These are phyloP conservation scores for Wallacemonas sp. DNA, from an alignment of 208 protist genomes.

Conservation along the genomic window DNA sequence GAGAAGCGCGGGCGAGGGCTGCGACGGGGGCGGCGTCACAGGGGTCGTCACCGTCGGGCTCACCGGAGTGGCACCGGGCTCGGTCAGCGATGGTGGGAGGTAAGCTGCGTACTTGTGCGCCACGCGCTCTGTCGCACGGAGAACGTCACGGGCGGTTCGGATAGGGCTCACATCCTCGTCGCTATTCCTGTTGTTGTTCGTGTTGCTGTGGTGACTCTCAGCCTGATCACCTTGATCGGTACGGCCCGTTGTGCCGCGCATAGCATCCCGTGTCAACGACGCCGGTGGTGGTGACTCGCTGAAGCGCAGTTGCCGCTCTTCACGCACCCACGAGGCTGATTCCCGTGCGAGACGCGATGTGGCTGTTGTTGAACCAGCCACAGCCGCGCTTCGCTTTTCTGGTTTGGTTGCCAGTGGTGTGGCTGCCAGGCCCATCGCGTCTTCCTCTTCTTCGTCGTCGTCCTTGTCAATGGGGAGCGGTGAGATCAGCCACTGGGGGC, in stretches of 20 bases:
- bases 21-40: neutral
- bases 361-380: no score
- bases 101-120: neutral
- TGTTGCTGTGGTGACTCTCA: neutral
- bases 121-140: conserved; percentile 1
- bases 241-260: no score
- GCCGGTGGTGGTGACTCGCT: conserved; percentile 6
- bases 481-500: neutral
- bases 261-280: no score
- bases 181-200: neutral
- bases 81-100: conserved; percentile 3
- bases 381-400: no score
- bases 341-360: no score
- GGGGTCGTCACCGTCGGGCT: no score
- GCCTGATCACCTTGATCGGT: no score
- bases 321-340: no score
- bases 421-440: neutral
- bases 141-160: conserved; percentile 3
- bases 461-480: conserved; percentile 5
- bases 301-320: conserved; percentile 3
- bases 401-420: neutral
- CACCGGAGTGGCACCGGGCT: neutral
- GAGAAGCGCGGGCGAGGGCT: neutral
- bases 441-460: neutral
- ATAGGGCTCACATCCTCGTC: neutral